Evolutionary conservation across 768 basidiomycete species (phyloP).

Genomic region (Mycena sanguinolenta): DNA sequence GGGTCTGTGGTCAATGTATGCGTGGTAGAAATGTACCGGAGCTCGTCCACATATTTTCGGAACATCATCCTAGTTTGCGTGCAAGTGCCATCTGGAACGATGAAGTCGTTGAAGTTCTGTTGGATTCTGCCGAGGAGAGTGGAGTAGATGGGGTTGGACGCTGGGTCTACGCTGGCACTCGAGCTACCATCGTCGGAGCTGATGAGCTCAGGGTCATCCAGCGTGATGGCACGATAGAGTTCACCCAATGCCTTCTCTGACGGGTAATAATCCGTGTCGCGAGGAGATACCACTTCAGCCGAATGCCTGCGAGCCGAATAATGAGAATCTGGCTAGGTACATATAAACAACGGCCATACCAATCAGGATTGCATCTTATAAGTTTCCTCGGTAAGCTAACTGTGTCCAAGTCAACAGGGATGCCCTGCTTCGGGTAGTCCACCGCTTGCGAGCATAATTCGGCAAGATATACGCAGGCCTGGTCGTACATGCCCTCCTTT

Average conservation of each 20-base stretch:
- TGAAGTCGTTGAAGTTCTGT: slow-evolving; percentile 42
- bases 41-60: slow-evolving; percentile 70
- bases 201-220: slow-evolving; percentile 40
- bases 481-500: slow-evolving; percentile 74
- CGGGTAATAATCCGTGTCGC: slow-evolving; percentile 76
- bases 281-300: slow-evolving; percentile 66
- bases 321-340: neutral
- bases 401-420: slow-evolving; percentile 66
- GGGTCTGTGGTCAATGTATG: slow-evolving; percentile 74
- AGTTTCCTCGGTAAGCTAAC: slow-evolving; percentile 63
- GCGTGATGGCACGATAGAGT: slow-evolving; percentile 73
- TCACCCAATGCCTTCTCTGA: slow-evolving; percentile 79
- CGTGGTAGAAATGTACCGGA: slow-evolving; percentile 77
- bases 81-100: slow-evolving; percentile 41
- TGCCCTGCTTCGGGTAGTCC: slow-evolving; percentile 86
- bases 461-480: slow-evolving; percentile 69
- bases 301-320: slow-evolving; percentile 58
- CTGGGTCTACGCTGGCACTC: slow-evolving; percentile 33
- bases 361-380: slow-evolving; percentile 83
- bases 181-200: slow-evolving; percentile 34
- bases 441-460: slow-evolving; percentile 73
- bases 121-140: slow-evolving; percentile 49
- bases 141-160: slow-evolving; percentile 55
- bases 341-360: slow-evolving; percentile 40
- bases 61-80: slow-evolving; percentile 57